Evolutionary conservation across 495 filamentous ascomycete species (phyloP).

Genomic region (Amorphotheca resinae): DNA sequence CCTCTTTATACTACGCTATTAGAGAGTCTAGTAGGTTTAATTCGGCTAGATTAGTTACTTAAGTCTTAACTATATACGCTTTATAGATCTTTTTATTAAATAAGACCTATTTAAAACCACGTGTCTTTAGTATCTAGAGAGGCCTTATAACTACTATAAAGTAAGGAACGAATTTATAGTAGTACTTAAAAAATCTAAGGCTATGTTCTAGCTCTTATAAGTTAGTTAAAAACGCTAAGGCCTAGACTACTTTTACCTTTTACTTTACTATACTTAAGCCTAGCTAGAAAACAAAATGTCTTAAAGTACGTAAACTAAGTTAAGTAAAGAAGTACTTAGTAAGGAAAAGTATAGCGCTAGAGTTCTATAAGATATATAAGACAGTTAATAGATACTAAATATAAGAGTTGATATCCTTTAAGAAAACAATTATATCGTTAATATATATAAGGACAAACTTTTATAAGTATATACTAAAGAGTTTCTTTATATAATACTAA

Average conservation of each 20-base stretch:
- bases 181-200: neutral
- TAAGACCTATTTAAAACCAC: neutral
- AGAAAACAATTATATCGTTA: conserved; percentile 2
- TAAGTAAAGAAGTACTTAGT: neutral
- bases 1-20: neutral
- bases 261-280: neutral
- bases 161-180: neutral
- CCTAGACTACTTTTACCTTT: neutral
- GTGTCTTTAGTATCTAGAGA: neutral
- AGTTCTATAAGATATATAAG: neutral
- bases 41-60: neutral
- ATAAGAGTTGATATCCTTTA: neutral
- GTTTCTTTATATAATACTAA: neutral
- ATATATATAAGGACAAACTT: conserved; percentile 4
- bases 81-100: neutral
- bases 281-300: neutral
- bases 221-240: neutral
- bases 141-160: neutral
- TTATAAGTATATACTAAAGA: neutral
- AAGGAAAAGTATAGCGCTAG: neutral
- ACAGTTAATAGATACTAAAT: neutral
- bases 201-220: neutral
- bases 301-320: neutral
- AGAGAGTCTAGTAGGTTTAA: neutral
- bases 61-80: neutral